These are phyloP conservation scores for Lotus japonicus DNA, from an alignment of 306 rosid genomes.

Conservation along the genomic window DNA sequence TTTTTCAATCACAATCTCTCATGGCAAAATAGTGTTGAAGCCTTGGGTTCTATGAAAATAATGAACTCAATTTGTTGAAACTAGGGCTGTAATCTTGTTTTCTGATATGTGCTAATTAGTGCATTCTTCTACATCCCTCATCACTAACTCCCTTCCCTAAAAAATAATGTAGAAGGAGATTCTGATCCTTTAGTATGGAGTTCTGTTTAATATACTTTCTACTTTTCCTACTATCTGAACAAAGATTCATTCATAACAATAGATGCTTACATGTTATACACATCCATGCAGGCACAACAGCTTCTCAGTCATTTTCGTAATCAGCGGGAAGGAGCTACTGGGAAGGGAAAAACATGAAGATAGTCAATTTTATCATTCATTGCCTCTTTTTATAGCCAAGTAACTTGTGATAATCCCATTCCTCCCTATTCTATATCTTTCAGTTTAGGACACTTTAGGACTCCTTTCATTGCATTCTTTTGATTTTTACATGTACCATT, in stretches of 20 bases:
- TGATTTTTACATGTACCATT: conserved; percentile 25
- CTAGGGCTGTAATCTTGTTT: background rate
- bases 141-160: background rate
- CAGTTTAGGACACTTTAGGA: conserved; percentile 14
- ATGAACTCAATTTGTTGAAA: conserved; percentile 7
- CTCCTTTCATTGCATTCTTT: conserved; percentile 40
- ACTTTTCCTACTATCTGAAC: background rate
- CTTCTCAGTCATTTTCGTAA: conserved; percentile 88
- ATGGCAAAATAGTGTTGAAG: background rate
- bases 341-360: conserved; percentile 60
- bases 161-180: background rate
- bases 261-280: background rate
- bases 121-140: background rate
- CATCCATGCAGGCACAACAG: conserved; percentile 76
- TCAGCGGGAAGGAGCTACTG: conserved; percentile 59
- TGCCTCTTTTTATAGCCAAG: conserved; percentile 5
- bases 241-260: background rate
- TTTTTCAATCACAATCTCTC: background rate
- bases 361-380: conserved; percentile 21
- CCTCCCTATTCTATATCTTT: conserved; percentile 8
- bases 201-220: background rate
- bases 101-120: background rate
- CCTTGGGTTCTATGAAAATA: background rate
- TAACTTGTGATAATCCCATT: background rate
- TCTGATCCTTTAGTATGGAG: background rate